Evolutionary conservation across 176 grass and related monocot genomes (phyloP).

Genomic region (Puccinellia tenuiflora): DNA sequence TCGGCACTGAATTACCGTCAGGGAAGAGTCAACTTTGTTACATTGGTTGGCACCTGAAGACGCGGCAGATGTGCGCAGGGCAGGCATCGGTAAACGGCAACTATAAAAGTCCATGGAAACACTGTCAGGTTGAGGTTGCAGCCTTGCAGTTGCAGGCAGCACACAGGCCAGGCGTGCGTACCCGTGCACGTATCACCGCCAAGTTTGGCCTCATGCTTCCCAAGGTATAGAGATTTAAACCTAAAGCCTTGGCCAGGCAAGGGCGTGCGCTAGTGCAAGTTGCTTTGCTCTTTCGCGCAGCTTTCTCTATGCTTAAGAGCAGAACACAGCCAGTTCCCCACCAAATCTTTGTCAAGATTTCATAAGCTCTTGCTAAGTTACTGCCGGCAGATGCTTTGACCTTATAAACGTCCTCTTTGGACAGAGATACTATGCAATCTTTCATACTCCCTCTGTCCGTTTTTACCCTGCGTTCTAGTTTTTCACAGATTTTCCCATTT

Average conservation of each 20-base stretch:
- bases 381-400: too few species aligned
- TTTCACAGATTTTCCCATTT: too few species aligned
- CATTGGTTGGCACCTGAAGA: constrained; percentile 15
- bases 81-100: not conserved
- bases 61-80: not conserved
- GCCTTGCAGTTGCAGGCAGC: not conserved
- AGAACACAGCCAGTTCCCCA: too few species aligned
- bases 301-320: not conserved
- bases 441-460: too few species aligned
- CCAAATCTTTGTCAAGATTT: too few species aligned
- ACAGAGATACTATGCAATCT: too few species aligned
- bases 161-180: not conserved
- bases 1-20: not conserved
- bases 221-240: not conserved
- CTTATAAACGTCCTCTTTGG: too few species aligned
- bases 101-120: not conserved
- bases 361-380: too few species aligned
- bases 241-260: too few species aligned
- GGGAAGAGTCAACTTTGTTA: constrained; percentile 14
- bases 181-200: not conserved
- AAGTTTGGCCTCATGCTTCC: not conserved
- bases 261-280: not conserved
- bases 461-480: too few species aligned
- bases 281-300: not conserved
- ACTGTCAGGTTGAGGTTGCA: not conserved